A percentile compares a stretch with the other conserved stretches of the same genome.
These are phyloP conservation scores for Spatholobus suberectus DNA, from an alignment of 306 rosid genomes.

Conservation along the genomic window DNA sequence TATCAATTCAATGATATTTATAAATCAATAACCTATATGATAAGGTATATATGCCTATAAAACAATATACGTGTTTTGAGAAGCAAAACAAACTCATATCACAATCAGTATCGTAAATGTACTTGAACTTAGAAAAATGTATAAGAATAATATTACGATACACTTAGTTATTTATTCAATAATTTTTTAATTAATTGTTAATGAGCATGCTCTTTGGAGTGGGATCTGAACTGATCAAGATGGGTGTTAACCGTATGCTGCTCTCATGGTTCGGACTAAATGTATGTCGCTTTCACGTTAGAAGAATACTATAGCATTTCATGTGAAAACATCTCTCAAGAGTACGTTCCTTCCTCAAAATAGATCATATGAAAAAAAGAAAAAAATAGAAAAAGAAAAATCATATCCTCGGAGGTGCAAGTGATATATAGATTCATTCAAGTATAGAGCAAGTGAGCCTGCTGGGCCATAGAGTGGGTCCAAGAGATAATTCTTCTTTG, in stretches of 20 bases:
- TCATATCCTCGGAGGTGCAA: not conserved
- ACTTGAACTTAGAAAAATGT: not conserved
- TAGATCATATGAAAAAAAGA: not conserved
- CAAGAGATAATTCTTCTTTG: conserved; percentile 39
- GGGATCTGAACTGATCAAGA: not conserved
- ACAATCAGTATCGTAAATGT: not conserved
- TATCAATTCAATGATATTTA: not conserved
- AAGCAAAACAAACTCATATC: not conserved
- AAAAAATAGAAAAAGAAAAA: not conserved
- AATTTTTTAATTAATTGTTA: not conserved
- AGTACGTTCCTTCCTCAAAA: not conserved
- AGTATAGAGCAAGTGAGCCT: not conserved
- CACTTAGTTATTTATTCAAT: not conserved
- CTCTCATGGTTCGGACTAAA: not conserved
- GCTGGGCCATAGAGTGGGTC: conserved; percentile 41
- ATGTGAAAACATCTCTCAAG: not conserved
- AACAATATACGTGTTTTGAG: no score
- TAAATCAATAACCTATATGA: not conserved
- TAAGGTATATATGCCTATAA: not conserved
- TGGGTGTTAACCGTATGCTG: not conserved
- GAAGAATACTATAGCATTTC: not conserved
- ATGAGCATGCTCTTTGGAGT: not conserved
- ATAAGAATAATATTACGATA: not conserved
- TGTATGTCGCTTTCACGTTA: not conserved
- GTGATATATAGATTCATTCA: not conserved